These are phyloP conservation scores for Globomyces pollinis-pini DNA, from an alignment of 192 early-diverging fungal genomes.

Conservation along the genomic window DNA sequence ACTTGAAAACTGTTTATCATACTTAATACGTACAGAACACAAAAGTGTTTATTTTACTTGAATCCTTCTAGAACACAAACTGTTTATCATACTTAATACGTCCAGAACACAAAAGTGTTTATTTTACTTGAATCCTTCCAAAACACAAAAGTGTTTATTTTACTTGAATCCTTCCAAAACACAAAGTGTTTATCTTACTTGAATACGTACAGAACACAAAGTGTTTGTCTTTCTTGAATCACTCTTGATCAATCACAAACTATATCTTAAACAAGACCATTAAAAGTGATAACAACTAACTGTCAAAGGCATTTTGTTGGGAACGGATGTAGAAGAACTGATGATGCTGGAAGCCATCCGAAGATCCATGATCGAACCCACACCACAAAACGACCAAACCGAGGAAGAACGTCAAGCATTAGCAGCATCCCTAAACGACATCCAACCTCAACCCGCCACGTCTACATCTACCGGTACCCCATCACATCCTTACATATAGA, in stretches of 20 bases:
- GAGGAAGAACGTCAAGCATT: no score
- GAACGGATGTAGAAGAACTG: slow-evolving; percentile 80
- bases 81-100: no score
- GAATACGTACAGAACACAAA: background rate
- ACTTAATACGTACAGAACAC: no score
- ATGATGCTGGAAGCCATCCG: slow-evolving; percentile 91
- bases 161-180: background rate
- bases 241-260: background rate
- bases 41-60: no score
- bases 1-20: no score
- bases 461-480: no score
- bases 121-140: no score
- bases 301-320: no score
- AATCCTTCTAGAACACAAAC: no score
- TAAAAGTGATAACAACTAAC: slow-evolving; percentile 69
- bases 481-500: no score
- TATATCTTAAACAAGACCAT: background rate
- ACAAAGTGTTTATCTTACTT: background rate
- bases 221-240: background rate
- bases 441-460: no score
- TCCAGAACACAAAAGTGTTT: slow-evolving; percentile 2
- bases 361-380: slow-evolving; percentile 33
- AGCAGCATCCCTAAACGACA: no score
- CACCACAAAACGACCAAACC: background rate
- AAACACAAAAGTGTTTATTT: background rate